Evolutionary conservation across 306 rosid genomes (phyloP), one percentile per base, ranked within the genome.

Genomic region (Vigna hirtella): DNA sequence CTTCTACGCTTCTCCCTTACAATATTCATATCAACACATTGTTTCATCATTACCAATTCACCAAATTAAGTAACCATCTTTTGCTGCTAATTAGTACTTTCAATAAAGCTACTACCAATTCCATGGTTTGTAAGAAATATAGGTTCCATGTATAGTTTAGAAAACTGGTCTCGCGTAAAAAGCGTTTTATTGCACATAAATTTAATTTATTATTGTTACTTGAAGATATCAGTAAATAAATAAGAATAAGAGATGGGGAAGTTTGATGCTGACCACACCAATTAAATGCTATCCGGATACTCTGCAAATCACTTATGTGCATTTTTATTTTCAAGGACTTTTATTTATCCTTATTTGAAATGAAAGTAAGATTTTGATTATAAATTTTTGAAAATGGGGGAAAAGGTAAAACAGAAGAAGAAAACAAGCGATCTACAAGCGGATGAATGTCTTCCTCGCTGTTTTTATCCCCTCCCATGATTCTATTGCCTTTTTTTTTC

Each of bases 371-470:
- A 53, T 28, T 67, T 61, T 72, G 72, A 72, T 81, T 82, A 73
- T 74, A 56, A 81, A 83, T 66, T 87, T 84, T 83, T 87, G 89
- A 79, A 87, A 73, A 26, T 92, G 87, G 45, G 84, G 87, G 83
- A 72, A 85, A 68, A 45, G 42, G 9, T 36, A 43, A 3, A 68
- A 9, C 0, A 2, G 0, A 9, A 66, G 18, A 45, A 66, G 72
- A 62, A 82, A 65, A 47, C 52, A 82, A 79, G 67, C 7, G 22
- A 30, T 72, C 83, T 85, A 75, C 72, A 53, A 40, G 43, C 72
- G 40, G 81, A 49, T 55, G 67, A 75, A 53, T 55, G 67, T 81
- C 59, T 38, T 56, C 30, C 51, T 22, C 30, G 68, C 80, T 12
- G 51, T 12, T 34, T 40, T 70, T 78, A n/a, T 30, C 67, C 42